Percentiles rank a stretch among this genome's conserved stretches.
These are phyloP conservation scores for Avena eriantha DNA, from an alignment of 176 grass and related monocot genomes.

Conservation along the genomic window DNA sequence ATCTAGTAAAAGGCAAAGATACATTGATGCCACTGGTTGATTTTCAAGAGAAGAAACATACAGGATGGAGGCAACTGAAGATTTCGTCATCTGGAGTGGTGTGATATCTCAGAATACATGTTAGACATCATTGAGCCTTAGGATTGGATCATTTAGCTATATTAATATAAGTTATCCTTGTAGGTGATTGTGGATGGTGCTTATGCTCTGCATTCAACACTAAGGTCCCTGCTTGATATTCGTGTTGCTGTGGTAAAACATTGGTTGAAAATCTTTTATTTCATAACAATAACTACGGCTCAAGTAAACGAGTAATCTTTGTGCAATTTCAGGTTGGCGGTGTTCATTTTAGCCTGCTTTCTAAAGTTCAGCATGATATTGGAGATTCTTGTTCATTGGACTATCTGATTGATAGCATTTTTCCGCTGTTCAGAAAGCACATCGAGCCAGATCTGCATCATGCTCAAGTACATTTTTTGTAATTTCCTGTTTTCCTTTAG, in stretches of 20 bases:
- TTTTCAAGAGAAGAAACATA: conserved; percentile 90
- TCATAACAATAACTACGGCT: conserved; percentile 20
- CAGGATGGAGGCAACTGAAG: conserved; percentile 78
- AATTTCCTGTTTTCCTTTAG: conserved; percentile 25
- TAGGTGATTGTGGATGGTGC: conserved; percentile 98
- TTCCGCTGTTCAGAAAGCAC: conserved; percentile 94
- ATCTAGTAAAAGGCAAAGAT: conserved; percentile 85
- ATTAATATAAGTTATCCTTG: conserved; percentile 49
- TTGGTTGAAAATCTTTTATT: conserved; percentile 32
- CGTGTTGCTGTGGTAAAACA: conserved; percentile 96
- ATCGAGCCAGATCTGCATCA: conserved; percentile 99
- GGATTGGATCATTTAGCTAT: conserved; percentile 17
- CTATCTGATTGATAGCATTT: conserved; percentile 99
- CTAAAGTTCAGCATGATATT: conserved; percentile 98
- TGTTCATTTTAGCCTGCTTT: conserved; percentile 96
- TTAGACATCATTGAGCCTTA: conserved; percentile 24
- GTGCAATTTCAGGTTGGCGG: conserved; percentile 77
- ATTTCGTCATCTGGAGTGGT: conserved; percentile 89
- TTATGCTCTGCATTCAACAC: conserved; percentile 93
- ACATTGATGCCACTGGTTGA: conserved; percentile 84
- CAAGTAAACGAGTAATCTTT: conserved; percentile 34
- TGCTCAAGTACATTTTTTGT: conserved; percentile 72
- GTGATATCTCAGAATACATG: conserved; percentile 44
- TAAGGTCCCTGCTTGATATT: conserved; percentile 94
- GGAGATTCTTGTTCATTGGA: conserved; percentile 99